Conservation (phyloP, 2,329 filamentous ascomycete genomes). For the Dothiorella sarmentorum region DNA sequence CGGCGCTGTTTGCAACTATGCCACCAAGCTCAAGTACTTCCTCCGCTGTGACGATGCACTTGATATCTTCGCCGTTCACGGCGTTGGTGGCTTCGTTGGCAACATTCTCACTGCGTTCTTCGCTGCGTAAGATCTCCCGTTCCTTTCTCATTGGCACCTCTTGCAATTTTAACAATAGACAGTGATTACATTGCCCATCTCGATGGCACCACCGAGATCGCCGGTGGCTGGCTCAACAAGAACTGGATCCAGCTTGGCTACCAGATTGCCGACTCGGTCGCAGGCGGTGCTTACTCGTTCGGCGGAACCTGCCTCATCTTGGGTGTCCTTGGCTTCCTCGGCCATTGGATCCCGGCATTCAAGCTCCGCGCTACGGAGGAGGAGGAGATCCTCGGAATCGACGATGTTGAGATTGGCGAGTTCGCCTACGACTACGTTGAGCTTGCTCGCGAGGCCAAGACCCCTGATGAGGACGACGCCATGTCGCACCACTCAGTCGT, state of each 20-base stretch:
- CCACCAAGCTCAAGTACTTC: slow-evolving; percentile 85
- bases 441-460: slow-evolving; percentile 65
- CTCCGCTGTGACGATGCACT: slow-evolving; percentile 78
- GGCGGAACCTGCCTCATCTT: slow-evolving; percentile 73
- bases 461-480: slow-evolving; percentile 37
- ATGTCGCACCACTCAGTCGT: slow-evolving; percentile 10
- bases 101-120: slow-evolving; percentile 80
- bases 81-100: slow-evolving; percentile 71
- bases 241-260: slow-evolving; percentile 82
- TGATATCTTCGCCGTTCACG: slow-evolving; percentile 85
- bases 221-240: slow-evolving; percentile 77
- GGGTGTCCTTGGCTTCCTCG: slow-evolving; percentile 55
- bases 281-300: slow-evolving; percentile 76
- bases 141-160: not conserved
- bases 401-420: slow-evolving; percentile 87
- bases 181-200: slow-evolving; percentile 77
- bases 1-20: slow-evolving; percentile 78
- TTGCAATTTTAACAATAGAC: not conserved
- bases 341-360: slow-evolving; percentile 74
- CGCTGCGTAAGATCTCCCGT: slow-evolving; percentile 55
- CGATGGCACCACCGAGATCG: slow-evolving; percentile 65
- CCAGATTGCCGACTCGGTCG: slow-evolving; percentile 77
- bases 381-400: slow-evolving; percentile 78
- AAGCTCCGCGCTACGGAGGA: slow-evolving; percentile 71
- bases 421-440: slow-evolving; percentile 95